Percentiles rank a stretch among this genome's conserved stretches.
These are phyloP conservation scores for Pterulicium gracile DNA, from an alignment of 1,284 basidiomycete species.

Conservation along the genomic window DNA sequence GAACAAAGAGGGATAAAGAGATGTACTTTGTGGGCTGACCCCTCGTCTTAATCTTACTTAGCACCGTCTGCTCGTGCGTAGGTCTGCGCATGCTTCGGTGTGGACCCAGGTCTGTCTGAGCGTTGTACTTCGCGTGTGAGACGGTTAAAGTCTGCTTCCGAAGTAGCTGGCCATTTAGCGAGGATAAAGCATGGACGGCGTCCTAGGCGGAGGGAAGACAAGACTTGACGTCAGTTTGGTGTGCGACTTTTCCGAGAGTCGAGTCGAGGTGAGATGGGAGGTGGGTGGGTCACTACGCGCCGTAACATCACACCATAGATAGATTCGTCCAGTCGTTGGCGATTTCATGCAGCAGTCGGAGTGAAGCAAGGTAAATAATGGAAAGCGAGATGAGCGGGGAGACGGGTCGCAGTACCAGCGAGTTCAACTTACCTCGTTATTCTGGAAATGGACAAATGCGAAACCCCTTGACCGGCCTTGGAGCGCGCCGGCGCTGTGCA, in stretches of 20 bases:
- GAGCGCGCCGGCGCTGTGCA: neutral
- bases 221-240: neutral
- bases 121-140: neutral
- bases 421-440: neutral
- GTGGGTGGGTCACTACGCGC: neutral
- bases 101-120: neutral
- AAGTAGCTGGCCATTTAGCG: neutral
- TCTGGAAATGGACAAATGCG: constrained; percentile 1
- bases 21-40: neutral
- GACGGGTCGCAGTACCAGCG: neutral
- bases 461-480: neutral
- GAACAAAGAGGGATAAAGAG: neutral
- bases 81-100: neutral
- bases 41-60: neutral
- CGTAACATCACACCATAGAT: neutral
- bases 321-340: neutral
- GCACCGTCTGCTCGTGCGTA: neutral
- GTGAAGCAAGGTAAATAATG: no score
- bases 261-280: neutral
- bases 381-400: no score
- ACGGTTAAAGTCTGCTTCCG: constrained; percentile 1
- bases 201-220: neutral
- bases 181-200: neutral
- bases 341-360: no score
- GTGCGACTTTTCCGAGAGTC: neutral